Evolutionary conservation across 495 filamentous ascomycete genomes (phyloP), one percentile per base, ranked within the genome.

Genomic region (Neurospora sublineolata): DNA sequence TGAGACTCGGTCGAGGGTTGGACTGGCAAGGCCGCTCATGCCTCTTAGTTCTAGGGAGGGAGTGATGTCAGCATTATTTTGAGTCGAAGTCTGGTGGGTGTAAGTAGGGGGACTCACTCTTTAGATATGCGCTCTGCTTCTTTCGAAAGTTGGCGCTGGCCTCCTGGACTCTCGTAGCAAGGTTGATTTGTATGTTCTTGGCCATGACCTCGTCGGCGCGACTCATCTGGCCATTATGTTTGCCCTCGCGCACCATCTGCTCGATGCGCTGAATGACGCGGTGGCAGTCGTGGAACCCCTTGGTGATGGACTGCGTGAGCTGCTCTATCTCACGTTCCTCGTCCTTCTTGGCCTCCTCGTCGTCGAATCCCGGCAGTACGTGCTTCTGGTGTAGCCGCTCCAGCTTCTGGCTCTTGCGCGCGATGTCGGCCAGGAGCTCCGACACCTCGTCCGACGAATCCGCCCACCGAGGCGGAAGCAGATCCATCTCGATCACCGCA

Each of bases 321-420:
- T 87, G 85, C 86, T 98, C 96, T 74, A 98, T 99, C 73, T 94
- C 89, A 33, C 87, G 83, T 78, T 97, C 95, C 77, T 97, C 95
- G 64, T 87, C 85, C 77, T 83, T 87, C 82, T 94, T 93, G 60
- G 91, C 86, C 36, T 93, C 91, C 72, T 97, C 96, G 76, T 99
- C 95, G 75, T 97, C 94, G 80, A 99, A 99, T 37, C 96, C 94
- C 0, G 95, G 95, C 3, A 99, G 85, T 23, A 99, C 92, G 77
- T 99, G 96, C 79, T 98, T 98, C 82, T 96, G 93, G 80, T 99
- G 95, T 67, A 99, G 82, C 76, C 94, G 91, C 77, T 99, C 95
- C 23, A 99, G 87, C 67, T 89, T 89, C 70, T 90, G 86, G 67
- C 92, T 92, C 80, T 97, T 93, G 72, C 85, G 87, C 70, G 93